Evolutionary conservation across 2,329 filamentous ascomycete genomes (phyloP).

Genomic region (Aspergillus eucalypticola): DNA sequence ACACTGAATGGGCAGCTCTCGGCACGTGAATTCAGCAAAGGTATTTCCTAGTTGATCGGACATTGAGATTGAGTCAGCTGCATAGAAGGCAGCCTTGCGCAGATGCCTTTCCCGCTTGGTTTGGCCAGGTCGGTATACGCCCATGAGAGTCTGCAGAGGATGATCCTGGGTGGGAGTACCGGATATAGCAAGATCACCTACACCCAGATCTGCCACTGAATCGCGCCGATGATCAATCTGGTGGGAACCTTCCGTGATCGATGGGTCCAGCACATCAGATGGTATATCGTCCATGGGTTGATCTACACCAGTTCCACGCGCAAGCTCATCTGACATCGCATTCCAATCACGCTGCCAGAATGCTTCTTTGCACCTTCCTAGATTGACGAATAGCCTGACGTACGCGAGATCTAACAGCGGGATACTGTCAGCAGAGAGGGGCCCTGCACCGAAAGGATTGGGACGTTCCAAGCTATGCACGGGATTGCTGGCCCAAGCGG

Average conservation of each 20-base stretch:
- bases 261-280: conserved; percentile 33
- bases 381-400: conserved; percentile 86
- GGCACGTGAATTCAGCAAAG: conserved; percentile 78
- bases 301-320: conserved; percentile 71
- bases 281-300: conserved; percentile 63
- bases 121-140: conserved; percentile 37
- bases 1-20: conserved; percentile 85
- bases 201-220: conserved; percentile 39
- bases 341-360: conserved; percentile 95
- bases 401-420: conserved; percentile 90
- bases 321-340: conserved; percentile 83
- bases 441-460: conserved; percentile 77
- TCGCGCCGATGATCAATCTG: conserved; percentile 31
- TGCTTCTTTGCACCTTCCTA: conserved; percentile 87
- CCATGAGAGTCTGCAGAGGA: conserved; percentile 30
- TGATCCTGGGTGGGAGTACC: conserved; percentile 39
- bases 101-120: conserved; percentile 82
- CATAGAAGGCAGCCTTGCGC: conserved; percentile 92
- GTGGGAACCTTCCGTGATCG: conserved; percentile 22
- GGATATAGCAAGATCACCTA: conserved; percentile 39
- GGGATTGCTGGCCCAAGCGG: conserved; percentile 84
- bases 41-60: conserved; percentile 82
- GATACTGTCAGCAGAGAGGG: conserved; percentile 86
- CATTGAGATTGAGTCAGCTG: conserved; percentile 86
- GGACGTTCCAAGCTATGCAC: conserved; percentile 81